phyloP scores from a whole-genome alignment of 1,284 basidiomycete species.

The Sanguinoderma infundibulare region DNA sequence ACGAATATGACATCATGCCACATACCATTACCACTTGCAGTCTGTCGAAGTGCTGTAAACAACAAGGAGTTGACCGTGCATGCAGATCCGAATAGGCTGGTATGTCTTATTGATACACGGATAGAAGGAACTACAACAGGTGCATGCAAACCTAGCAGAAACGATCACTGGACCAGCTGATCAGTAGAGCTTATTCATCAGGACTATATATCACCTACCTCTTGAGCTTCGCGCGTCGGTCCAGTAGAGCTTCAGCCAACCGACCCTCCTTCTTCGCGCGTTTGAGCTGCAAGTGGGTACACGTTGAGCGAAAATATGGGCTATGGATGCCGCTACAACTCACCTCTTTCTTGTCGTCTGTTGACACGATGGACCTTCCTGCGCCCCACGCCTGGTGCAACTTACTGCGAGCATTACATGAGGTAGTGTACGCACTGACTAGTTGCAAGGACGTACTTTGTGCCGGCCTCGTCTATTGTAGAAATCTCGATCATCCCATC shows the following conservation, averaged over 20 bases:
- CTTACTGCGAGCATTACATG: constrained; percentile 49
- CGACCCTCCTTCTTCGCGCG: constrained; percentile 87
- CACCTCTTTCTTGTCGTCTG: constrained; percentile 75
- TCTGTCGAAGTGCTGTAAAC: neutral
- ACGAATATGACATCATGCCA: no score
- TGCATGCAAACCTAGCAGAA: constrained; percentile 3
- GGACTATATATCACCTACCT: constrained; percentile 61
- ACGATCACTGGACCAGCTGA: constrained; percentile 4
- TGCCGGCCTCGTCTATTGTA: constrained; percentile 67
- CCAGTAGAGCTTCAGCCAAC: constrained; percentile 86
- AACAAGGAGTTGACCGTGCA: neutral
- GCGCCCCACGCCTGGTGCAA: constrained; percentile 89
- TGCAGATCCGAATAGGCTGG: neutral
- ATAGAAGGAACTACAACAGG: neutral
- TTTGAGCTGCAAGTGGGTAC: constrained; percentile 59
- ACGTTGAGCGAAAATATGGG: neutral
- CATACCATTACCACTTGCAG: no score
- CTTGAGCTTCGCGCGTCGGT: constrained; percentile 89
- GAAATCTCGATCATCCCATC: constrained; percentile 59
- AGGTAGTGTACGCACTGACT: constrained; percentile 1
- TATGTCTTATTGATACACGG: neutral
- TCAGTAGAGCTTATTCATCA: neutral
- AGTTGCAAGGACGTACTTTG: constrained; percentile 61
- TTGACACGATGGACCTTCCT: constrained; percentile 74
- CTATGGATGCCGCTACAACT: constrained; percentile 10